Evolutionary conservation across 2,329 filamentous ascomycete species (phyloP), one percentile per base, ranked within the genome.

Genomic region (Neopestalotiopsis clavispora): DNA sequence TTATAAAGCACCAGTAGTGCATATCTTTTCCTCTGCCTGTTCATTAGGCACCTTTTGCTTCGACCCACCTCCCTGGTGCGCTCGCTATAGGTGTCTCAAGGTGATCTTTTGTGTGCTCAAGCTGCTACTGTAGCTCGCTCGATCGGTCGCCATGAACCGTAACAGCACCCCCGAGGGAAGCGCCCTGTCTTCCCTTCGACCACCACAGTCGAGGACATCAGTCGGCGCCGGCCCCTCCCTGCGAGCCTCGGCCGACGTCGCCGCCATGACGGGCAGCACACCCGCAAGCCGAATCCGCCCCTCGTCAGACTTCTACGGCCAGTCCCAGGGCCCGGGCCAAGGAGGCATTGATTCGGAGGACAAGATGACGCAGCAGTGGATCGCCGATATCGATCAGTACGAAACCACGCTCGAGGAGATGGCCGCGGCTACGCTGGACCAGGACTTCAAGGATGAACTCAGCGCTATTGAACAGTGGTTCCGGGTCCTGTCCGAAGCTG

Each of bases 391-490:
- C 74, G 96, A 99, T 79, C 95, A 98, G 81, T 98, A 98, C 77
- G 96, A 99, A 85, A 97, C 91, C n/a, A 99, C 96, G 1, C 83
- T 99, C 77, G 96, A 98, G 82, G 96, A 99, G 80, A 99, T 99
- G 96, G 96, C 96, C 58, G 95, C 95, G 40, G 96, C 96, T 34
- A 98, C 96, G n/a, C 86, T 98, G 67, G 96, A 99, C 79, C 96
- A 99, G 84, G 96, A 99, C 79, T 99, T 99, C 86, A 99, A 99
- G 84, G 96, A 98, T 82, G 96, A 99, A 82, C 89, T 99, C 70
- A 98, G 94, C 79, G 96, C 96, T 74, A 99, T 99, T 78, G 96
- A 99, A 84, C 96, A 99, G 85, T 99, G 96, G 96, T 99, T 99
- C 82, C 92, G 95, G 71, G 96, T 99, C 67, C 85, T 99, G 72